Evolutionary conservation across 495 filamentous ascomycete genomes (phyloP).

Genomic region (Saxophila tyrrhenica): DNA sequence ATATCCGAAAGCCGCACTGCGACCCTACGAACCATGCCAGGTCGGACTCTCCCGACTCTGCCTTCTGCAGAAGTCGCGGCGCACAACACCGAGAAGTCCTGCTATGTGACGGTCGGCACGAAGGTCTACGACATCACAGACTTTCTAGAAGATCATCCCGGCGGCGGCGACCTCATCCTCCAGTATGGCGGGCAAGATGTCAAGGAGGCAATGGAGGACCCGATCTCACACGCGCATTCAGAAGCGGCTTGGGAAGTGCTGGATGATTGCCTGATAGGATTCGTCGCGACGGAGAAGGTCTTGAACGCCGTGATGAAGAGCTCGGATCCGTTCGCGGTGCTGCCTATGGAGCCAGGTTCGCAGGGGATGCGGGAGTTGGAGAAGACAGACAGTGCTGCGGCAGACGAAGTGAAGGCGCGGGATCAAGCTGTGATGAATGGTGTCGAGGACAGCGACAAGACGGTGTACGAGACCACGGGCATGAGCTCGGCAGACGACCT

Average conservation of each 20-base stretch:
- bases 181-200: slow-evolving; percentile 88
- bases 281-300: slow-evolving; percentile 43
- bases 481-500: slow-evolving; percentile 80
- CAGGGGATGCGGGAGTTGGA: slow-evolving; percentile 32
- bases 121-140: slow-evolving; percentile 92
- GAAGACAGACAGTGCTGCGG: slow-evolving; percentile 26
- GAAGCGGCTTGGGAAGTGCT: slow-evolving; percentile 91
- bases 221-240: slow-evolving; percentile 69
- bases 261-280: slow-evolving; percentile 71
- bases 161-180: slow-evolving; percentile 77
- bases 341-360: slow-evolving; percentile 34
- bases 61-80: slow-evolving; percentile 63
- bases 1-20: background rate
- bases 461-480: slow-evolving; percentile 62
- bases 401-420: slow-evolving; percentile 9
- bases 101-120: slow-evolving; percentile 80
- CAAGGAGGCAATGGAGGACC: slow-evolving; percentile 69
- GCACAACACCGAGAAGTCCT: slow-evolving; percentile 71
- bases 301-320: slow-evolving; percentile 36
- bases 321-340: slow-evolving; percentile 35
- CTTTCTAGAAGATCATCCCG: slow-evolving; percentile 82
- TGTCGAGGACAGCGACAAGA: slow-evolving; percentile 25
- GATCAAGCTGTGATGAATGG: slow-evolving; percentile 13
- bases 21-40: slow-evolving; percentile 11
- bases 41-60: slow-evolving; percentile 63